Percentiles rank a stretch among this genome's conserved stretches.
phyloP scores from a whole-genome alignment of 176 grass and related monocot species.

The Alloteropsis semialata region DNA sequence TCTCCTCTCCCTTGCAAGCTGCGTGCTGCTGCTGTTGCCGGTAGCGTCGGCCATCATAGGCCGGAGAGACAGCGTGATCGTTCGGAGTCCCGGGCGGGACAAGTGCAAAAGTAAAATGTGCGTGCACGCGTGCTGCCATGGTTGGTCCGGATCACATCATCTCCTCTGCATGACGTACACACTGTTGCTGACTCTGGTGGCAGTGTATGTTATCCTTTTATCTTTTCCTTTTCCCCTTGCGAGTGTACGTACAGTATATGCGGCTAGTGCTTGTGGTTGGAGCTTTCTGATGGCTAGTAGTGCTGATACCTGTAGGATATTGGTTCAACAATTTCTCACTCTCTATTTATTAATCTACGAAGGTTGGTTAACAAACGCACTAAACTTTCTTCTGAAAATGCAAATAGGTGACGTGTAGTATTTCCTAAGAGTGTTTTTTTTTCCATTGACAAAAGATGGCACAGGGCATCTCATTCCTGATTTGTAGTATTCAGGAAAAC shows the following conservation, averaged over 20 bases:
- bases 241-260: not conserved
- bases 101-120: conserved; percentile 18
- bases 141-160: not conserved
- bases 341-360: not conserved
- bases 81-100: not conserved
- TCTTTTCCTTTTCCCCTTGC: too few species aligned
- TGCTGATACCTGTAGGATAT: not conserved
- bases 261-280: not conserved
- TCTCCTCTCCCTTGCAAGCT: too few species aligned
- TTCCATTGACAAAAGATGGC: too few species aligned
- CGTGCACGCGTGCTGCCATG: conserved; percentile 10
- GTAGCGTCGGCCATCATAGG: not conserved
- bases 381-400: not conserved
- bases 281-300: not conserved
- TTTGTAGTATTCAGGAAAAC: too few species aligned
- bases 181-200: not conserved
- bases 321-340: not conserved
- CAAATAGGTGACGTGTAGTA: not conserved
- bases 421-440: too few species aligned
- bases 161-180: not conserved
- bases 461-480: too few species aligned
- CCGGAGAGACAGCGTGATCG: not conserved
- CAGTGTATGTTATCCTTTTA: not conserved
- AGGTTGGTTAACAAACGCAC: not conserved
- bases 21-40: not conserved